A percentile compares a stretch with the other conserved stretches of the same genome.
Evolutionary conservation across 2,329 filamentous ascomycete species (phyloP).

Genomic region (Clonostachys sp.): DNA sequence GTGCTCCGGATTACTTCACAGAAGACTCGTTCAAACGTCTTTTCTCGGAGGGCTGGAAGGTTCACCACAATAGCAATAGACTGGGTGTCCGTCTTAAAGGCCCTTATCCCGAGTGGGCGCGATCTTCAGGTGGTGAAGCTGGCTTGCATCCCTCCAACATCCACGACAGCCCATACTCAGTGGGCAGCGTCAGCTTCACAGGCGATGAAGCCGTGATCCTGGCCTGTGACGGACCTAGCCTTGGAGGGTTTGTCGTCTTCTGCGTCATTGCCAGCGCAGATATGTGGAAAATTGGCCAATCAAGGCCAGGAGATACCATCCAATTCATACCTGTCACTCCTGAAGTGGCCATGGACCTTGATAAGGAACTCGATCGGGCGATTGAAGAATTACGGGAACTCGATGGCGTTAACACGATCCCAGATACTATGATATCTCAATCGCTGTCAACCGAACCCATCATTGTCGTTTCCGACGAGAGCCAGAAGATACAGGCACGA

Average conservation of each 20-base stretch:
- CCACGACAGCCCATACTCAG: slow-evolving; percentile 29
- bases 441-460: background rate
- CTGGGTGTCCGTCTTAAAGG: slow-evolving; percentile 30
- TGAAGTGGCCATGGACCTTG: slow-evolving; percentile 14
- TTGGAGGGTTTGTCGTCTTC: slow-evolving; percentile 33
- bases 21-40: slow-evolving; percentile 17
- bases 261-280: slow-evolving; percentile 28
- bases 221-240: slow-evolving; percentile 30
- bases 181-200: slow-evolving; percentile 35
- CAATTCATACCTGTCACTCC: slow-evolving; percentile 19
- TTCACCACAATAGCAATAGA: slow-evolving; percentile 34
- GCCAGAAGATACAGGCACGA: slow-evolving; percentile 6
- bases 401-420: background rate
- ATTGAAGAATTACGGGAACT: slow-evolving; percentile 6
- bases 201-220: slow-evolving; percentile 34
- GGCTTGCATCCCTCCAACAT: slow-evolving; percentile 36
- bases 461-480: slow-evolving; percentile 2
- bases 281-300: slow-evolving; percentile 35
- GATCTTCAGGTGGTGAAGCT: slow-evolving; percentile 26
- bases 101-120: slow-evolving; percentile 28
- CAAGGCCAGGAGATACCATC: slow-evolving; percentile 30
- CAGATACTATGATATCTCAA: background rate
- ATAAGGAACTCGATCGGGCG: slow-evolving; percentile 10
- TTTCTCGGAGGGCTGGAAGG: slow-evolving; percentile 26
- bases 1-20: slow-evolving; percentile 29